Evolutionary conservation across 306 rosid genomes (phyloP), one percentile per base, ranked within the genome.

Genomic region (Corylus heterophylla): DNA sequence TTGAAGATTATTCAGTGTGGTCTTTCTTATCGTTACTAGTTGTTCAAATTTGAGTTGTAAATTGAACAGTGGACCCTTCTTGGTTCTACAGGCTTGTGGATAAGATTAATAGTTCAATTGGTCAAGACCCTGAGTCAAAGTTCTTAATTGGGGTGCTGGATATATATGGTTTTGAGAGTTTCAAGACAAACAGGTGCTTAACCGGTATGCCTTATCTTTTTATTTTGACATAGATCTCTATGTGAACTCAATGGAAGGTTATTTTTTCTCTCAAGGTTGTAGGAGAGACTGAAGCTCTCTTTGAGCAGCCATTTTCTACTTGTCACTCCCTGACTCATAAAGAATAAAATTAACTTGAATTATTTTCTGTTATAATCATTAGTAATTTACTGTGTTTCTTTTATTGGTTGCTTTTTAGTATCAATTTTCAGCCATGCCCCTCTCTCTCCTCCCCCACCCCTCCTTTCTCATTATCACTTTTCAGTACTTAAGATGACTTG

Each of bases 111-210:
- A 89, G 44, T 83, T 85, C 99, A 77, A 93, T 96, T 86, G 99
- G 99, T 59, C 99, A 96, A 84, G 99, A 96, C 79, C 94, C 98
- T 20, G 81, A 91, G 61, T 96, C 99, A 1, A 96, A 89, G 81
- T 86, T 80, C 80, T 77, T 96, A 80, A 96, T 96, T 74, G 99
- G 99, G 1, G 99, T 96, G 82, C 91, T 96, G 87, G 99, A 96
- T 89, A 96, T 96, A 73, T 96, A 96, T 83, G 99, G 99, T 82
- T 96, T 96, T 84, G 99, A 96, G 89, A 96, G 98, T 93, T 96
- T 96, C 93, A 93, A 91, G 90, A 93, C 96, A 75, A 96, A 96
- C 98, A 96, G 99, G 99, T 96, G 88, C 88, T 78, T 86, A 85
- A 58, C 77, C 45, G 83, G 82, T 83, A 78, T 68, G 76, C 86